Percentiles rank a stretch among this genome's conserved stretches.
Conservation (phyloP, 331 rosid genomes). For the Cydonia oblonga region DNA sequence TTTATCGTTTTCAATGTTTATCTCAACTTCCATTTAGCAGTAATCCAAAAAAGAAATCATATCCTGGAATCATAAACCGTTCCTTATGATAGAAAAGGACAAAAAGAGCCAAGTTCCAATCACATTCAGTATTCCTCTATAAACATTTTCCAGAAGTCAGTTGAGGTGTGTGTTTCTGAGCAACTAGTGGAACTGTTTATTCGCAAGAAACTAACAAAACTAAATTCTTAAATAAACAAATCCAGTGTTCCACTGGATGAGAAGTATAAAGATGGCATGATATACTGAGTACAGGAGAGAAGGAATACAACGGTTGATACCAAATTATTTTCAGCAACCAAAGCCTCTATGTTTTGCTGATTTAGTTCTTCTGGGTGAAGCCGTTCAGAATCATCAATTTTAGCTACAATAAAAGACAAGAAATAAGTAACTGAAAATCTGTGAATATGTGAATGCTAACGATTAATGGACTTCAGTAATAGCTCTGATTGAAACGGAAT, state of each 20-base stretch:
- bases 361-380: slow-evolving; percentile 98
- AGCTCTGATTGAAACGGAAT: not conserved
- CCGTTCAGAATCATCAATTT: slow-evolving; percentile 74
- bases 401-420: slow-evolving; percentile 31
- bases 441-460: not conserved
- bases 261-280: not conserved
- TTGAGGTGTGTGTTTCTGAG: not conserved
- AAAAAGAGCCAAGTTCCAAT: not conserved
- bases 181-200: not conserved
- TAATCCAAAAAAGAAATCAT: slow-evolving; percentile 1
- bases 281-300: not conserved
- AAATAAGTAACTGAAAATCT: not conserved
- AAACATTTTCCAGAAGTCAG: not conserved
- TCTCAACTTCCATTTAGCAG: not conserved
- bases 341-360: slow-evolving; percentile 94
- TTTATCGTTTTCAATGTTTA: slow-evolving; percentile 5
- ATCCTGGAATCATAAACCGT: not conserved
- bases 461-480: not conserved
- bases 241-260: not conserved
- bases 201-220: not conserved
- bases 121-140: not conserved
- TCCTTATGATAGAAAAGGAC: not conserved
- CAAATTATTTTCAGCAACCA: slow-evolving; percentile 95
- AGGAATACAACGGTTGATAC: slow-evolving; percentile 25
- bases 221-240: not conserved